Base-by-base conservation (phyloP, 805 yeast genomes). In the Zygotorulaspora chibaensis region DNA sequence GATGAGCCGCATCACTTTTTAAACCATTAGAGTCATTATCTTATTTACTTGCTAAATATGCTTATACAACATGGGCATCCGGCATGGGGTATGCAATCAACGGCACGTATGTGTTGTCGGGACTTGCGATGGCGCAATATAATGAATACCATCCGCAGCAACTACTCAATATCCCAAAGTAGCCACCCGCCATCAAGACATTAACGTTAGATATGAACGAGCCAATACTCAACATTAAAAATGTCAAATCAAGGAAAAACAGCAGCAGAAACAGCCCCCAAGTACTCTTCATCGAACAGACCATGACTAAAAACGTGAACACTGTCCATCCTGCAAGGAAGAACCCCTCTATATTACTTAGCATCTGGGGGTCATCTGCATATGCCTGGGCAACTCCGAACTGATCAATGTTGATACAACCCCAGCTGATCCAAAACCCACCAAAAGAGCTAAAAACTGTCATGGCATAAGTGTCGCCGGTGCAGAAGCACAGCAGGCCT, bases 381-480 rank as follows among this genome's bases (percentile, higher is more conserved):
- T 81, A 77, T 5, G 76, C 76, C 1, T 75, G 67, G 2, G 63
- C 66, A 25, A 80, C 76, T 20, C 80, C 81, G 60, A 81, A 81
- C 58, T 76, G 75, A 39, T 80, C 81, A 39, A 77, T 72, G 47
- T 67, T 63, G 28, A 84, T 76, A 27, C 84, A 84, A 48, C 83
- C 89, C 71, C 79, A 84, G 23, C 82, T 71, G 70, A 81, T 77
- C 91, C 91, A 84, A 63, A 84, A 84, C 2, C 87, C 90, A 47
- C 87, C 91, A 54, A 68, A 71, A 4, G 73, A 61, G 29, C 70
- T 66, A 47, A 70, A 59, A 17, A 69, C 68, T 25, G 84, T 74
- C 54, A 83, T 86, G 66, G 87, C 87, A 68, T 82, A 84, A 17
- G 88, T 83, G 66, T 83, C 83, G 56, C 84, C 89, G 34, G 79